Evolutionary conservation across 2,329 filamentous ascomycete genomes (phyloP).

Genomic region (Thielaviopsis populi): DNA sequence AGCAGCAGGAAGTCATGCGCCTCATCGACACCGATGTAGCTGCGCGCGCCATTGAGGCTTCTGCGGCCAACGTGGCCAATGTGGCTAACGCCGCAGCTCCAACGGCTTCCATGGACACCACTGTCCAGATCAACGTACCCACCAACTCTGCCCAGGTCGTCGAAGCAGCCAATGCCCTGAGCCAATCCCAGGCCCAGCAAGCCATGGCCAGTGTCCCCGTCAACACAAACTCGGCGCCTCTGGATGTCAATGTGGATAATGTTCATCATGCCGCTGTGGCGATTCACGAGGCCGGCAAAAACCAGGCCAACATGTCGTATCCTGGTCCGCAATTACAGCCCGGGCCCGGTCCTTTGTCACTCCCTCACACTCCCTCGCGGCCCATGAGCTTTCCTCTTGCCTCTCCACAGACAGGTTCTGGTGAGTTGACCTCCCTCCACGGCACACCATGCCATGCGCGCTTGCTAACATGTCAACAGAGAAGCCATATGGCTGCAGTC

Average conservation of each 20-base stretch:
- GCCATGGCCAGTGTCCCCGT: slow-evolving; percentile 31
- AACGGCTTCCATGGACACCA: background rate
- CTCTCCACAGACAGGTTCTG: slow-evolving; percentile 20
- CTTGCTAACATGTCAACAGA: slow-evolving; percentile 32
- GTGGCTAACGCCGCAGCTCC: slow-evolving; percentile 33
- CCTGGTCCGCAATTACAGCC: slow-evolving; percentile 34
- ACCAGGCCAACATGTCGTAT: slow-evolving; percentile 40
- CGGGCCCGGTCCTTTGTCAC: slow-evolving; percentile 22
- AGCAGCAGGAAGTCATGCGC: slow-evolving; percentile 15
- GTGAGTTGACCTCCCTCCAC: slow-evolving; percentile 2
- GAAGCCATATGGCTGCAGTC: slow-evolving; percentile 87
- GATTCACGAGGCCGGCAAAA: slow-evolving; percentile 22
- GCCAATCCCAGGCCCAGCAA: slow-evolving; percentile 35
- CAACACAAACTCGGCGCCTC: slow-evolving; percentile 36
- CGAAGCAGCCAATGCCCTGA: slow-evolving; percentile 27
- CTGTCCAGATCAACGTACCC: slow-evolving; percentile 23
- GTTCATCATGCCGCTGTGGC: slow-evolving; percentile 22
- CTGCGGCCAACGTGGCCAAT: slow-evolving; percentile 28
- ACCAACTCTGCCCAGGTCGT: slow-evolving; percentile 21
- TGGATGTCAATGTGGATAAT: slow-evolving; percentile 37
- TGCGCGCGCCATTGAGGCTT: slow-evolving; percentile 14
- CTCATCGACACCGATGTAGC: slow-evolving; percentile 15
- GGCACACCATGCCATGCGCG: background rate
- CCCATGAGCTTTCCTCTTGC: slow-evolving; percentile 45
- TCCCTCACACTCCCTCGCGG: slow-evolving; percentile 33